Percentiles rank a stretch among this genome's conserved stretches.
Evolutionary conservation across 116 monocot species (phyloP).

Genomic region (Iris pallida): DNA sequence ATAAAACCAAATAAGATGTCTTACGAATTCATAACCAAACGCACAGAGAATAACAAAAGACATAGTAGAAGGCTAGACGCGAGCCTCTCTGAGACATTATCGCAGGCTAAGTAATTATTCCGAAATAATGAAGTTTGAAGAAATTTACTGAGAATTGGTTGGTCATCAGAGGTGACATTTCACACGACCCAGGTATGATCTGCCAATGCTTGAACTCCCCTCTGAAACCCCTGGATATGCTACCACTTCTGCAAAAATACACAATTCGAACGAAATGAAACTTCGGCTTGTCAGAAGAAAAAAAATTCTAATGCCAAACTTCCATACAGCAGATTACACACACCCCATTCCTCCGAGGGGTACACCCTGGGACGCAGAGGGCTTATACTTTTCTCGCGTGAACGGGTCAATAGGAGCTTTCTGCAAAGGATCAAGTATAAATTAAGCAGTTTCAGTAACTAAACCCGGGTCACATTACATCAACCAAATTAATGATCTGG

Average conservation of each 20-base stretch:
- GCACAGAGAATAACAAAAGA: neutral
- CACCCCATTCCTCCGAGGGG: conserved; percentile 98
- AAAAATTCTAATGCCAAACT: neutral
- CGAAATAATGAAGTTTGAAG: neutral
- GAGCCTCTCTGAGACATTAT: neutral
- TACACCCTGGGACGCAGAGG: conserved; percentile 89
- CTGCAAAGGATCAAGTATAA: conserved; percentile 23
- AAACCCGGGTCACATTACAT: neutral
- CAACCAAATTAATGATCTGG: neutral
- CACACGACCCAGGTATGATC: conserved; percentile 81
- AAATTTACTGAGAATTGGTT: conserved; percentile 90
- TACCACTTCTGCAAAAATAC: conserved; percentile 65
- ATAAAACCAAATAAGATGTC: too few relatives aligned
- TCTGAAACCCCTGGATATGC: conserved; percentile 92
- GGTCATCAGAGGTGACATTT: conserved; percentile 81
- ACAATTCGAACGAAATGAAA: neutral
- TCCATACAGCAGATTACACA: neutral
- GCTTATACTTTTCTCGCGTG: conserved; percentile 72
- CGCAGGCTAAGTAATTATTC: neutral
- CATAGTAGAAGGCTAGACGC: neutral
- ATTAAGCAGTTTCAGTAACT: neutral
- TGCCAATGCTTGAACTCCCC: conserved; percentile 97
- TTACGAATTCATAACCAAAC: too few relatives aligned
- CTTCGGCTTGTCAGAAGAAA: neutral
- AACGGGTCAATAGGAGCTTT: conserved; percentile 99